Evolutionary conservation across 805 yeast genomes (phyloP).

Genomic region (Starmerella lactis-condensi): DNA sequence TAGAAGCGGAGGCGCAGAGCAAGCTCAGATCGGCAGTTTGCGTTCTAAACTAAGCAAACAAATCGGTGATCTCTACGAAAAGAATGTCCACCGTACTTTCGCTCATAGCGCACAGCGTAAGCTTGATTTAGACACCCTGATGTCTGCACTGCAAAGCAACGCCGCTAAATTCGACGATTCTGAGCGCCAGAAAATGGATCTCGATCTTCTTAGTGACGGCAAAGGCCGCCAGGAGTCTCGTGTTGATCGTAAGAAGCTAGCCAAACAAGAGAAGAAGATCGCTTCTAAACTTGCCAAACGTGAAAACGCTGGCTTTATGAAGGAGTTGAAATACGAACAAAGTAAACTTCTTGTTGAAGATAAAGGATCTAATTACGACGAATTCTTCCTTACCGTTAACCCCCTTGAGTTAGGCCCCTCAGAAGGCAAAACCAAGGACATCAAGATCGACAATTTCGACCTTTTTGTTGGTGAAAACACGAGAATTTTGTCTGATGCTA

Average conservation of each 20-base stretch:
- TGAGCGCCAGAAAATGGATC: conserved; percentile 36
- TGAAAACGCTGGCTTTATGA: conserved; percentile 19
- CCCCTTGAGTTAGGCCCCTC: conserved; percentile 62
- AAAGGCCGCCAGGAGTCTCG: conserved; percentile 69
- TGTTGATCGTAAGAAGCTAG: conserved; percentile 90
- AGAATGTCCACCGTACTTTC: conserved; percentile 27
- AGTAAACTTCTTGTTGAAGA: conserved; percentile 61
- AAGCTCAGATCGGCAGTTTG: conserved; percentile 35
- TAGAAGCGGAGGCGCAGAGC: conserved; percentile 65
- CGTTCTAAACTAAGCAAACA: conserved; percentile 32
- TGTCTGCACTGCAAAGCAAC: conserved; percentile 50
- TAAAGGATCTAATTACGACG: conserved; percentile 62
- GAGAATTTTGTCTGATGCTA: conserved; percentile 75
- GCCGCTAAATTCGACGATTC: conserved; percentile 52
- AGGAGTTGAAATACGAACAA: conserved; percentile 36
- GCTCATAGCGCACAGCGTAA: conserved; percentile 76
- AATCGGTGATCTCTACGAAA: conserved; percentile 32
- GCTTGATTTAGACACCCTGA: conserved; percentile 47
- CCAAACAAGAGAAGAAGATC: conserved; percentile 91
- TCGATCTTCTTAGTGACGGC: conserved; percentile 61
- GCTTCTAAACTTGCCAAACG: conserved; percentile 93
- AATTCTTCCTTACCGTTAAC: conserved; percentile 84
- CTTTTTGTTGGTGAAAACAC: conserved; percentile 90
- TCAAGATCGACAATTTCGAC: conserved; percentile 82
- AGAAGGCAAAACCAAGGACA: conserved; percentile 82